Base-by-base conservation (phyloP, 2,329 filamentous ascomycete genomes). In the Claviceps africana region DNA sequence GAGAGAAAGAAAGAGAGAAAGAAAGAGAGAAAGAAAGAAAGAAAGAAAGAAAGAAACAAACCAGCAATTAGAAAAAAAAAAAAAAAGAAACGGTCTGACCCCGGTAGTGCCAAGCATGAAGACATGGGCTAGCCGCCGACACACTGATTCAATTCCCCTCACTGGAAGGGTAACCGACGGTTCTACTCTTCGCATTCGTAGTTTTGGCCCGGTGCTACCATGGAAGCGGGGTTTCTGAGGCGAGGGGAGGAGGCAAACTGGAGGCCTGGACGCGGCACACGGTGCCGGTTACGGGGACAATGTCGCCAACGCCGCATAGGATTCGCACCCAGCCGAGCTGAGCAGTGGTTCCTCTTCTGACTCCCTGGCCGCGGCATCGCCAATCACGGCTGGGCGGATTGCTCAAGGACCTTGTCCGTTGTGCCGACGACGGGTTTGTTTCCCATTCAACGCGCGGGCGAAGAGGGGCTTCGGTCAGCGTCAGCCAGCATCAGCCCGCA, bases 361-460 rank as follows among this genome's bases (percentile, higher is more conserved):
- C 48, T 48, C 46, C 44, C 44, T 47, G 44, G 44, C n/a, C 44
- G 11, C 28, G 21, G 22, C 44, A 19, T 44, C 10, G 21, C 19
- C 45, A 37, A 37, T 37, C 30, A 33, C 48, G 48, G 51, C 44
- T 48, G 48, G 48, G 37, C 45, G 31, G 44, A 48, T 13, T 39
- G 19, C 31, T 47, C 39, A n/a, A 39, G 39, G 40, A 51, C 52
- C 52, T 48, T 48, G 48, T 48, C 51, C 39, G 44, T 40, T 10
- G 42, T 22, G 22, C 52, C 47, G 43, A 50, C n/a, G 31, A n/a
- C n/a, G n/a, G n/a, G 30, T 21, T 35, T 50, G 42, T 19, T 47
- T 53, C 42, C 50, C n/a, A 50, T 43, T 45, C 21, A 25, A 45
- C 45, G 40, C 11, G 42, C 42, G 22, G 22, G 22, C 42, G 42